A percentile compares a stretch with the other conserved stretches of the same genome.
Conservation (phyloP, 176 grass and related monocot species). For the Saccharum officinarum region DNA sequence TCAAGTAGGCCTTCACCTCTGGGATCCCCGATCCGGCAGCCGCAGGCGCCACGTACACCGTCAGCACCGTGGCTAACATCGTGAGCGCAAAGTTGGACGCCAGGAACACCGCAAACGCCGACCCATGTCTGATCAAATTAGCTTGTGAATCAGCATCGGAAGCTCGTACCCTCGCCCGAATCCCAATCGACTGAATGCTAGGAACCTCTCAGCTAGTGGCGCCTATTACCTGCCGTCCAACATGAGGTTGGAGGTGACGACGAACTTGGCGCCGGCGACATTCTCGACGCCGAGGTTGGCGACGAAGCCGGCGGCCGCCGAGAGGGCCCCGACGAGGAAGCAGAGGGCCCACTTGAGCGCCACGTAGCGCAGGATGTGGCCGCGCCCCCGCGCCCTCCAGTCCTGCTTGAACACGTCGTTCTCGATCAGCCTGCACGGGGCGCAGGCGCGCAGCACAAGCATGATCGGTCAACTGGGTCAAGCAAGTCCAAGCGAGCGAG, state of each 20-base stretch:
- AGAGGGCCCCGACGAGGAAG: conserved; percentile 68
- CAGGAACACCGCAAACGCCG: conserved; percentile 73
- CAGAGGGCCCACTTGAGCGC: conserved; percentile 87
- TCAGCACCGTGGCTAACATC: conserved; percentile 73
- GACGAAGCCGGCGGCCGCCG: conserved; percentile 63
- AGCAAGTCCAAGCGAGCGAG: background rate
- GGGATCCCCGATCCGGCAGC: conserved; percentile 37
- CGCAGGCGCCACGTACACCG: conserved; percentile 77
- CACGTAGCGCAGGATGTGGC: conserved; percentile 69
- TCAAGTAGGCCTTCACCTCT: conserved; percentile 91
- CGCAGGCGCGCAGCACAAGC: background rate
- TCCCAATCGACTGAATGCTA: background rate
- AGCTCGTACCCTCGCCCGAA: background rate
- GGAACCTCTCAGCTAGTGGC: background rate
- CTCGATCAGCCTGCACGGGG: conserved; percentile 67
- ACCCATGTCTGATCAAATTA: conserved; percentile 42
- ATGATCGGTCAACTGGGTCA: background rate
- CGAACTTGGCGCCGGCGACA: conserved; percentile 86
- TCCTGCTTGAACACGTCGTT: conserved; percentile 96
- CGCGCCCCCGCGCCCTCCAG: conserved; percentile 59
- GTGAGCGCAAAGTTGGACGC: conserved; percentile 69
- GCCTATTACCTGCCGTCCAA: conserved; percentile 63
- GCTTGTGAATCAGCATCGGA: background rate
- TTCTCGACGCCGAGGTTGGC: conserved; percentile 93
- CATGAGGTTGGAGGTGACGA: conserved; percentile 88